Base-by-base conservation (phyloP, 768 basidiomycete genomes). In the Leucosporidium yakuticum region DNA sequence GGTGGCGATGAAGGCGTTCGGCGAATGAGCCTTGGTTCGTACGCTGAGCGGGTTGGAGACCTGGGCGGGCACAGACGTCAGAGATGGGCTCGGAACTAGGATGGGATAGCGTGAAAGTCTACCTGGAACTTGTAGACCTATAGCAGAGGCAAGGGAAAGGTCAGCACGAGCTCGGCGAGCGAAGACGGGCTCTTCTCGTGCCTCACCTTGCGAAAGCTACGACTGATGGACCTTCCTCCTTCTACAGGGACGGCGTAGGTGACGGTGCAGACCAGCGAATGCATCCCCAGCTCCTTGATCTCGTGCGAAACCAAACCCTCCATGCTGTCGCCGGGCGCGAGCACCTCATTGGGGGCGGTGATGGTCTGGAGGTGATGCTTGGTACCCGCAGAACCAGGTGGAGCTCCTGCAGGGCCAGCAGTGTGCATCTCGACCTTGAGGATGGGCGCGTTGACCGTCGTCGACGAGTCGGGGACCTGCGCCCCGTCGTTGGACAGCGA, bases 41-140 rank as follows among this genome's bases (percentile, higher is more conserved):
- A 97, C 93, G 0, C 91, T 91, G 20, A 97, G 81, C 1, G 94
- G 94, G 73, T 95, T 94, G n/a, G 87, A 88, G 31, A 93, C 91
- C 91, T 95, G 72, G 65, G 27, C 11, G 17, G 39, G 39, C 39
- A 44, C 11, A 44, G 14, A 44, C 11, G 39, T 15, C 8, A 15
- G 39, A 3, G 2, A 44, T 44, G 39, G 17, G 6, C 11, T 15
- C 11, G 17, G 39, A 44, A 15, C 39, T 44, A 15, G 2, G 14
- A 15, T 64, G 12, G 21, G 34, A 59, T 20, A 3, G 39, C 19
- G 7, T 23, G 0, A 4, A 29, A 31, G 4, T 19, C 1, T 23
- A 59, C 55, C 20, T 58, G 20, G 31, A 68, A 68, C 39, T 64
- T 60, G 63, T 61, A 62, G 48, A 69, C 60, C 68, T 69, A 63